A percentile compares a stretch with the other conserved stretches of the same genome.
Conservation (phyloP, 176 grass and related monocot species). For the Hsuehochloa calcarea region DNA sequence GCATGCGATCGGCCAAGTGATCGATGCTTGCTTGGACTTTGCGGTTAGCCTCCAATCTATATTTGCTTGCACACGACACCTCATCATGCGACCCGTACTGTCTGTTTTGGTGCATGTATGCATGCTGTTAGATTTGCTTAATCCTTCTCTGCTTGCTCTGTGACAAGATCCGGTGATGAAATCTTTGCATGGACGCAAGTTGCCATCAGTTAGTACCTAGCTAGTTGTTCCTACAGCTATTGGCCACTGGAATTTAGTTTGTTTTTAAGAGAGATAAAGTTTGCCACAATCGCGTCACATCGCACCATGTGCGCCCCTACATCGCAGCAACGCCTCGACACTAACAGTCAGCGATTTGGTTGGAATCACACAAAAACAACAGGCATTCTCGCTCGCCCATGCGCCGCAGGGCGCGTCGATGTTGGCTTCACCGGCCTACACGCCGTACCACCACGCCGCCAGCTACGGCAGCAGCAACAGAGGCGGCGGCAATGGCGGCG, state of each 20-base stretch:
- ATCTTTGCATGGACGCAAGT: constrained; percentile 44
- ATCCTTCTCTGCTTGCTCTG: neutral
- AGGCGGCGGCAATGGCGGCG: neutral
- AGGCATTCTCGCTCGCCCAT: constrained; percentile 51
- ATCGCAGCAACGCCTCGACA: neutral
- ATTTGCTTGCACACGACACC: constrained; percentile 43
- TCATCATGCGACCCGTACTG: constrained; percentile 29
- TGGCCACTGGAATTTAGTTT: neutral
- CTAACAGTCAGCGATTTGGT: constrained; percentile 9
- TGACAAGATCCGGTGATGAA: constrained; percentile 19
- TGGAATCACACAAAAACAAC: neutral
- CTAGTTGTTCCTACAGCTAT: constrained; percentile 18
- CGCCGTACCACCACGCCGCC: constrained; percentile 50
- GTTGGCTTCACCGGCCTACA: constrained; percentile 54
- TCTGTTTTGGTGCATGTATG: neutral
- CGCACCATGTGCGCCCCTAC: constrained; percentile 30
- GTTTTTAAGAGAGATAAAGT: neutral
- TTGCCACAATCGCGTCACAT: constrained; percentile 31
- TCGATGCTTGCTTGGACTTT: constrained; percentile 27
- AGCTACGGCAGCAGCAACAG: constrained; percentile 11
- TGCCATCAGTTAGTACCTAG: neutral
- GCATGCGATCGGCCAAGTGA: neutral
- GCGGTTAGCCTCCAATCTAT: neutral
- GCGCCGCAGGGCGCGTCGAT: constrained; percentile 38
- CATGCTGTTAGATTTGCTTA: neutral